Base-by-base conservation (phyloP, 306 rosid species). In the Hippophae gyantsensis region DNA sequence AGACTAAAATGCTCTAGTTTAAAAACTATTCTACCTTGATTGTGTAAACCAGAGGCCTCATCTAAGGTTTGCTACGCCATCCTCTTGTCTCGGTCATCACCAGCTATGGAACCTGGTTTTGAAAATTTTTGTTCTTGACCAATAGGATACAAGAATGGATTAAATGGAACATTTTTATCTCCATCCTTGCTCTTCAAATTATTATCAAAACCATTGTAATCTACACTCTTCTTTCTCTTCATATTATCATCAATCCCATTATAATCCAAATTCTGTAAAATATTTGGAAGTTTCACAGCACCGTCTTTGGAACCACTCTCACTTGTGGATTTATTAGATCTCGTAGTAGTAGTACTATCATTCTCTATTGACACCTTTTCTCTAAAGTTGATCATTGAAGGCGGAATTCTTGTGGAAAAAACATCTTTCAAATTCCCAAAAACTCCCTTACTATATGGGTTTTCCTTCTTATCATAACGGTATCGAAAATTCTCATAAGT, bases 401-500 rank as follows among this genome's bases (percentile, higher is more conserved):
- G 74, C 42, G 96, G 95, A 45, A 83, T 80, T 66, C 62, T 85
- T 7, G 79, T n/a, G 78, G 76, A 92, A 7, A 93, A 85, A 42
- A 85, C 84, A 51, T 87, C 89, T 64, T 76, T 85, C 6, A 83
- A 66, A 74, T 92, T 92, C 54, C 48, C 57, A 27, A 69, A 0
- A 38, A 85, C n/a, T 51, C 98, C 96, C 49, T 58, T 81, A 8
- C 74, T 61, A 49, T 27, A 83, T 10, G 98, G 98, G 49, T 87
- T 92, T 62, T 79, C 85, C 57, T 87, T 87, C 87, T 80, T 83
- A 65, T 92, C 96, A 0, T 92, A 92, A 14, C 89, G 98, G 57
- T 85, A 87, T 27, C 95, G 86, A 53, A 92, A 92, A 60, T 87
- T 92, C 81, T 92, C 98, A 42, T 92, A 87, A 13, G 96, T 92